Base-by-base conservation (phyloP, 768 basidiomycete genomes). In the Tulasnella sp. region DNA sequence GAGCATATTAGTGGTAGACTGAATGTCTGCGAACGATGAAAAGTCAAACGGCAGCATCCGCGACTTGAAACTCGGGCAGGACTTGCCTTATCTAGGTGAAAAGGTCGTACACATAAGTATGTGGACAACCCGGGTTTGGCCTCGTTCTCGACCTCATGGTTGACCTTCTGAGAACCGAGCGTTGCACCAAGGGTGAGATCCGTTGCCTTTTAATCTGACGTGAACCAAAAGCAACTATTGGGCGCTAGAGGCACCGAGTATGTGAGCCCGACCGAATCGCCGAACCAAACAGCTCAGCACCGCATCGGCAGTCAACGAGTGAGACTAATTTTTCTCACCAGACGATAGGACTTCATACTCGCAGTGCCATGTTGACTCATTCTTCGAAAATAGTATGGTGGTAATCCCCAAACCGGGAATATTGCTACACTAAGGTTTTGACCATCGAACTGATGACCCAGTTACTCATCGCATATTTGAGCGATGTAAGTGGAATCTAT, bases 141-240 rank as follows among this genome's bases (percentile, higher is more conserved):
- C 21, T 52, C 8, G 52, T n/a, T 4, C 21, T 52, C 52, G 9
- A 52, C 52, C 80, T 80, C 83, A 83, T 83, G 82, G 82, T 79
- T 83, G 82, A 39, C 76, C 71, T 81, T 77, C 77, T 36, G 16
- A 19, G 31, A 34, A 36, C 34, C 56, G 6, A n/a, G n/a, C 48
- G 31, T 40, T 27, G 48, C 42, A 36, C 27, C 21, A 34, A 21
- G 31, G 9, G 40, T 77, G 44, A 77, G 31, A 27, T 36, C 10
- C n/a, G 34, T 74, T 40, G 27, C 40, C 40, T 24, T 27, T 27
- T 16, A 34, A 34, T 42, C 38, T 40, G 34, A 42, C 27, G 8
- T 6, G 16, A 27, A 0, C 73, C 38, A 14, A 42, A 10, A 52
- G 7, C 52, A 24, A 10, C 21, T 2, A 24, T 21, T n/a, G 52